phyloP scores from a whole-genome alignment of 2,329 filamentous ascomycete species.

The Calonectria hongkongensis region DNA sequence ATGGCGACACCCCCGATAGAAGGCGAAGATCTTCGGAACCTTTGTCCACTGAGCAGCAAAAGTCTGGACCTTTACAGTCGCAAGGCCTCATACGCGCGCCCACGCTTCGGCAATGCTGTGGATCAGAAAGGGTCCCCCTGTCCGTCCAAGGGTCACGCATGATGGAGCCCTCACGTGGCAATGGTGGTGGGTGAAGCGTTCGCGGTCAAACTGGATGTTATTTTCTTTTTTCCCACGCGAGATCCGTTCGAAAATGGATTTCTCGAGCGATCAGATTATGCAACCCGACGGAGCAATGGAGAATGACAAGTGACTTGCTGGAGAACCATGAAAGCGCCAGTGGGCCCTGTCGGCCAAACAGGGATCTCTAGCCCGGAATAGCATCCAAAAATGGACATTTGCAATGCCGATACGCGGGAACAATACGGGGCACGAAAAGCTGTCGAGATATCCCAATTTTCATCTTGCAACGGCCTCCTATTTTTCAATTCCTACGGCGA shows the following conservation, averaged over 20 bases:
- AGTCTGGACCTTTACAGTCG: neutral
- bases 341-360: conserved; percentile 1
- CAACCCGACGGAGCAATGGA: neutral
- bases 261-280: conserved; percentile 18
- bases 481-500: neutral
- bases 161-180: conserved; percentile 19
- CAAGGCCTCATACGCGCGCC: neutral
- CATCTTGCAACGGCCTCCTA: neutral
- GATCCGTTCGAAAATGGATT: neutral
- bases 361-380: neutral
- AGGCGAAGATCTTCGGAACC: neutral
- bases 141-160: neutral
- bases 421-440: neutral
- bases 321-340: conserved; percentile 3
- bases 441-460: neutral
- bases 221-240: conserved; percentile 21
- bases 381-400: neutral
- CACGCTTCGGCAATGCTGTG: neutral
- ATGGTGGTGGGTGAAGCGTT: neutral
- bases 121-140: neutral
- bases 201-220: neutral
- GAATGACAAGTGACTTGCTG: neutral
- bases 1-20: neutral
- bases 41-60: neutral
- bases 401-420: conserved; percentile 7